Evolutionary conservation across 2,329 filamentous ascomycete genomes (phyloP).

Genomic region (Fusarium marasasianum): DNA sequence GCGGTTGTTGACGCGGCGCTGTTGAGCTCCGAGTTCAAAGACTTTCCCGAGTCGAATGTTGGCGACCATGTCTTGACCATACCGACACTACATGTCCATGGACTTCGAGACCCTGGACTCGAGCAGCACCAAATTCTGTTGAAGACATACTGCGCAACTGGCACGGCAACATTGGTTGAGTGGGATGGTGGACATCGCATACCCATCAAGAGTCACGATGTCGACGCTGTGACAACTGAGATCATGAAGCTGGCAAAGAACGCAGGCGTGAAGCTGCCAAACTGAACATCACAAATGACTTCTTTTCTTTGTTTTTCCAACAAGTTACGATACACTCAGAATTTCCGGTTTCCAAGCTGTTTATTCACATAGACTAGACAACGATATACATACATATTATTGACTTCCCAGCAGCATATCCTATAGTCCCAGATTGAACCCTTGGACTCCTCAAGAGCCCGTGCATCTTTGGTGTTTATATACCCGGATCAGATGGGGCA

Average conservation of each 20-base stretch:
- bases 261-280: neutral
- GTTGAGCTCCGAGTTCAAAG: constrained; percentile 37
- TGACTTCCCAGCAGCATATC: too few relatives aligned
- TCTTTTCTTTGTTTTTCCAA: too few relatives aligned
- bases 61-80: constrained; percentile 45
- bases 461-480: too few relatives aligned
- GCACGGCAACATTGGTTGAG: constrained; percentile 67
- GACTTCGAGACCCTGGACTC: constrained; percentile 70
- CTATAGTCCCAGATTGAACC: too few relatives aligned
- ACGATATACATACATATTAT: too few relatives aligned
- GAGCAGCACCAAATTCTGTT: constrained; percentile 60
- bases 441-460: too few relatives aligned
- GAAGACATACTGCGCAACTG: constrained; percentile 66
- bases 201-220: constrained; percentile 73
- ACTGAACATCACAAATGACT: too few relatives aligned
- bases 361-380: too few relatives aligned
- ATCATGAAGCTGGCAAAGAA: constrained; percentile 42
- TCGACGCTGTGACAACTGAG: constrained; percentile 53
- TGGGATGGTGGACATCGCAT: constrained; percentile 80
- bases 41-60: constrained; percentile 60
- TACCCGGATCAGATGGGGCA: too few relatives aligned
- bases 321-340: too few relatives aligned
- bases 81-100: constrained; percentile 51
- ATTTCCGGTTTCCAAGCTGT: too few relatives aligned
- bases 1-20: constrained; percentile 40